Evolutionary conservation across 495 filamentous ascomycete species (phyloP).

Genomic region (Physcia stellaris): DNA sequence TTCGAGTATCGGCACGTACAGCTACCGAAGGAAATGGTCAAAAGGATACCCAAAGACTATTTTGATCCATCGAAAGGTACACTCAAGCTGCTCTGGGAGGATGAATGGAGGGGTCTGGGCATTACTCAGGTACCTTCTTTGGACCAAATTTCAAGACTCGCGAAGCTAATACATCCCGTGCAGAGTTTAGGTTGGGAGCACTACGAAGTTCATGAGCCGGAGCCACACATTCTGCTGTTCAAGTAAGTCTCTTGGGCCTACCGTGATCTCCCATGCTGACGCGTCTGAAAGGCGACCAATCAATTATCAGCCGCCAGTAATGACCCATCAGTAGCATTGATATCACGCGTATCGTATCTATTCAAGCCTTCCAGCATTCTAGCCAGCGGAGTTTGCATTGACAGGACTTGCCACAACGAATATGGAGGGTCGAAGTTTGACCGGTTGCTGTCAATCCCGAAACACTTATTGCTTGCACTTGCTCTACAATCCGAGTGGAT

Average conservation of each 20-base stretch:
- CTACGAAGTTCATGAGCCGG: constrained; percentile 97
- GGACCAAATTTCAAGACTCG: not conserved
- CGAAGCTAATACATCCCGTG: constrained; percentile 11
- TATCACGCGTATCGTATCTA: too few species aligned
- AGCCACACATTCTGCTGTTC: constrained; percentile 95
- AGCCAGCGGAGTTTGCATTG: too few species aligned
- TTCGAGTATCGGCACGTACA: constrained; percentile 94
- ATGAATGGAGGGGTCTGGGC: constrained; percentile 91
- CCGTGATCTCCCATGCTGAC: too few species aligned
- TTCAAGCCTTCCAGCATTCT: too few species aligned
- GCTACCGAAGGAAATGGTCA: constrained; percentile 94
- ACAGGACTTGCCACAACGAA: too few species aligned
- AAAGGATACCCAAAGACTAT: constrained; percentile 90
- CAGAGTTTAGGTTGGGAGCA: constrained; percentile 98
- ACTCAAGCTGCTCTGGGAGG: constrained; percentile 92
- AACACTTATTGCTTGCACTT: too few species aligned
- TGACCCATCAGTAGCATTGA: not conserved
- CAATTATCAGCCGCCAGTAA: constrained; percentile 62
- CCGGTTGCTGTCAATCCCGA: too few species aligned
- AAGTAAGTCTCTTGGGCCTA: constrained; percentile 81
- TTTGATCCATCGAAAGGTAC: constrained; percentile 84
- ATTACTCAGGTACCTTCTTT: constrained; percentile 68
- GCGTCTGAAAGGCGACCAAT: constrained; percentile 74
- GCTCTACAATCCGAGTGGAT: too few species aligned
- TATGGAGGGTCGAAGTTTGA: too few species aligned